Conservation (phyloP, 2,329 filamentous ascomycete species). For the Talaromyces sp. region DNA sequence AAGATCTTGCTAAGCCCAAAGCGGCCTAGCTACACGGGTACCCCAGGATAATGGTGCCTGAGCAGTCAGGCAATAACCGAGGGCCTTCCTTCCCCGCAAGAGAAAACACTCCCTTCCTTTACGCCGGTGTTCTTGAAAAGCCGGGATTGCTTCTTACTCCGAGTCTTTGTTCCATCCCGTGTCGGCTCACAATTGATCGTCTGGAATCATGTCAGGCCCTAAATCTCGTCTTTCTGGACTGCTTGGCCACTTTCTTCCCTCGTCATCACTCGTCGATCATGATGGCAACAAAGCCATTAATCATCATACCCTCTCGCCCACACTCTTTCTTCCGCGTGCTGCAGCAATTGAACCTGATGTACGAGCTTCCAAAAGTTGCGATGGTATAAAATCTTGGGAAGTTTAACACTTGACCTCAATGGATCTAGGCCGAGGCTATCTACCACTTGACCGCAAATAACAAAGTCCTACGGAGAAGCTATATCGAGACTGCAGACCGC, state of each 20-base stretch:
- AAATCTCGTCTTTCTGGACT: conserved; percentile 27
- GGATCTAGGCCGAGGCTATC: conserved; percentile 70
- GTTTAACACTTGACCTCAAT: neutral
- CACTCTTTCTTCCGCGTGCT: conserved; percentile 78
- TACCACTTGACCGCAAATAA: conserved; percentile 78
- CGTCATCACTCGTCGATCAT: conserved; percentile 5
- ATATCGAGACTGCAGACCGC: conserved; percentile 77
- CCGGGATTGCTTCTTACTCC: neutral
- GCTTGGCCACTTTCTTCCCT: conserved; percentile 24
- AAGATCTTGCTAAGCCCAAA: neutral
- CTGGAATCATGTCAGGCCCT: conserved; percentile 21
- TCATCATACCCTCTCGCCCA: conserved; percentile 67
- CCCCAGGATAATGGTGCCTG: neutral
- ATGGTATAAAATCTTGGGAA: no score
- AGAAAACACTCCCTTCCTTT: neutral
- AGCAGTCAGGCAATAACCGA: neutral
- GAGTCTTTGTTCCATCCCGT: neutral
- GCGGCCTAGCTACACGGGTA: neutral
- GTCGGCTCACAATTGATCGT: neutral
- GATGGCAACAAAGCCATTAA: conserved; percentile 29
- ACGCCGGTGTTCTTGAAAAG: neutral
- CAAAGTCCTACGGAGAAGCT: conserved; percentile 67
- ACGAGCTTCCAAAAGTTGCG: conserved; percentile 16
- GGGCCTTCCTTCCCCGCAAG: neutral
- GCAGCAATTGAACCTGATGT: conserved; percentile 80